Conservation (phyloP, 805 yeast genomes). For the Pichia ethanolica region DNA sequence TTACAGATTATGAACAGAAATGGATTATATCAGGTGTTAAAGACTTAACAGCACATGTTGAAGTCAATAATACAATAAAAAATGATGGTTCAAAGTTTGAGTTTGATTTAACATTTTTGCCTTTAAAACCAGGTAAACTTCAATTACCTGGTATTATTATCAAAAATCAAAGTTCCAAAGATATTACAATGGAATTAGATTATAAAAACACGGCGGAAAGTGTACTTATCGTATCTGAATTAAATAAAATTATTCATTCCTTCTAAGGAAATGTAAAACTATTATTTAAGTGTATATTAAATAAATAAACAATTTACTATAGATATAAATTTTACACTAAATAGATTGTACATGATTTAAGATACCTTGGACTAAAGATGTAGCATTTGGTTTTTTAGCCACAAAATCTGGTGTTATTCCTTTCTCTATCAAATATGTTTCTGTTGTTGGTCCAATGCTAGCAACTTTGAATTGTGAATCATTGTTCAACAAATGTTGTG, state of each 20-base stretch:
- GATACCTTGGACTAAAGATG: conserved; percentile 40
- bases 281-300: too few relatives aligned
- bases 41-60: conserved; percentile 34
- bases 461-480: conserved; percentile 42
- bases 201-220: conserved; percentile 63
- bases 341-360: not conserved
- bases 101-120: conserved; percentile 49
- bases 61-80: conserved; percentile 9
- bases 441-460: conserved; percentile 91
- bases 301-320: not conserved
- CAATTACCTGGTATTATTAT: conserved; percentile 57
- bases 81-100: conserved; percentile 12
- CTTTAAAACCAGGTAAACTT: conserved; percentile 69
- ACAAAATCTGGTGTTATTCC: conserved; percentile 56
- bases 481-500: conserved; percentile 30
- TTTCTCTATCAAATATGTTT: conserved; percentile 44
- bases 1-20: conserved; percentile 38
- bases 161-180: conserved; percentile 24
- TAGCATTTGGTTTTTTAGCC: conserved; percentile 67
- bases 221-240: conserved; percentile 62
- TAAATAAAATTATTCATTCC: conserved; percentile 52
- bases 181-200: conserved; percentile 50
- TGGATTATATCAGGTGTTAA: conserved; percentile 80
- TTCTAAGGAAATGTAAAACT: conserved; percentile 30
- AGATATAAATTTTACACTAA: not conserved